phyloP scores from a whole-genome alignment of 352 stramenopile species.

The Pythium aquatile region DNA sequence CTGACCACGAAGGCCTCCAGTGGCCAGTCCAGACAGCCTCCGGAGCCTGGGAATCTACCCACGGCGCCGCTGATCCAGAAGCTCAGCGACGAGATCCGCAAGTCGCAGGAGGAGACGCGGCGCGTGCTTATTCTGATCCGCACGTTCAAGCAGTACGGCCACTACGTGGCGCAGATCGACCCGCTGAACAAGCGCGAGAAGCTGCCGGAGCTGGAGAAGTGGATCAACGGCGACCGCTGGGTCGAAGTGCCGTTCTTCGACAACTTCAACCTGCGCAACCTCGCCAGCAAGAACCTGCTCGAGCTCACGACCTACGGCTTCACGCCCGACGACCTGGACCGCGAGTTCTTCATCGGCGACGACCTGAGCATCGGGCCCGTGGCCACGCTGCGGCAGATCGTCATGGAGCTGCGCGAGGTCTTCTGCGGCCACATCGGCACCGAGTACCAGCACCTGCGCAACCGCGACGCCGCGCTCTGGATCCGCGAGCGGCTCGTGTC shows the following conservation, averaged over 20 bases:
- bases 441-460: constrained; percentile 98
- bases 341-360: constrained; percentile 91
- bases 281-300: constrained; percentile 79
- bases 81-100: constrained; percentile 74
- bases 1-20: neutral
- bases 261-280: constrained; percentile 81
- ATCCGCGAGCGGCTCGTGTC: constrained; percentile 66
- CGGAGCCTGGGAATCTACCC: neutral
- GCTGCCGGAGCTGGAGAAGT: constrained; percentile 80
- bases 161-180: constrained; percentile 88
- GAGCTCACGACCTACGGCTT: constrained; percentile 89
- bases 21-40: neutral
- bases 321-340: constrained; percentile 86
- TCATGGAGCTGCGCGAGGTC: constrained; percentile 92
- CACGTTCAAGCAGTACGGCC: constrained; percentile 89
- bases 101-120: constrained; percentile 84
- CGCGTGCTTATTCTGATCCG: constrained; percentile 81
- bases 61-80: constrained; percentile 41
- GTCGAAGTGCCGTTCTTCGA: constrained; percentile 86
- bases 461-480: constrained; percentile 87
- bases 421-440: constrained; percentile 97
- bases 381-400: constrained; percentile 82
- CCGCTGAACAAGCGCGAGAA: constrained; percentile 85
- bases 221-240: constrained; percentile 82
- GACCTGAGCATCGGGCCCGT: constrained; percentile 82